These are phyloP conservation scores for Avicennia marina DNA, from an alignment of 257 asterid species.

Conservation along the genomic window DNA sequence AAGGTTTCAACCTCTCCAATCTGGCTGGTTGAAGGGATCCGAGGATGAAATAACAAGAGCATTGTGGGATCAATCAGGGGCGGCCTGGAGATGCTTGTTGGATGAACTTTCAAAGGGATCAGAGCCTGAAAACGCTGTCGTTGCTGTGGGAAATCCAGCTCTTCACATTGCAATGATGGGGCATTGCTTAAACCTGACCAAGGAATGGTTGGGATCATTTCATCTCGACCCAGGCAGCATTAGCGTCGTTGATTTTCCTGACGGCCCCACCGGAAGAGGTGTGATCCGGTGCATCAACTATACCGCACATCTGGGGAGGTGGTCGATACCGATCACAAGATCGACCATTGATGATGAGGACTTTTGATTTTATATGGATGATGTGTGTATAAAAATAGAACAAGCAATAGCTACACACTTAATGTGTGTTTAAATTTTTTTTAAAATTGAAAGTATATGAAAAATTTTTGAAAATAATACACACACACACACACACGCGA, in stretches of 20 bases:
- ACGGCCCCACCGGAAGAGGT: constrained; percentile 68
- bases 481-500: too few species aligned
- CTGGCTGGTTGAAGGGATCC: constrained; percentile 53
- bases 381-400: not conserved
- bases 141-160: constrained; percentile 77
- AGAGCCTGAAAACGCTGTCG: constrained; percentile 39
- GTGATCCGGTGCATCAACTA: constrained; percentile 85
- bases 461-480: too few species aligned
- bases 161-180: constrained; percentile 77
- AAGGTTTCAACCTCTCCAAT: constrained; percentile 27
- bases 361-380: constrained; percentile 43
- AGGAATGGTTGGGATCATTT: constrained; percentile 78
- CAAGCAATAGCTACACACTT: too few species aligned
- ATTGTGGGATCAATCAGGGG: constrained; percentile 68
- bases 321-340: constrained; percentile 88
- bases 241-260: constrained; percentile 75
- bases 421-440: too few species aligned
- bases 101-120: constrained; percentile 42
- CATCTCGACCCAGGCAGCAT: constrained; percentile 91
- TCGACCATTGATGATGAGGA: constrained; percentile 55
- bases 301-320: constrained; percentile 88
- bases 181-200: constrained; percentile 66
- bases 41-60: constrained; percentile 43
- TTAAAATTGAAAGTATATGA: too few species aligned
- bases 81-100: constrained; percentile 60